phyloP scores from a whole-genome alignment of 1,139 yeast genomes.

The Candida sp. region DNA sequence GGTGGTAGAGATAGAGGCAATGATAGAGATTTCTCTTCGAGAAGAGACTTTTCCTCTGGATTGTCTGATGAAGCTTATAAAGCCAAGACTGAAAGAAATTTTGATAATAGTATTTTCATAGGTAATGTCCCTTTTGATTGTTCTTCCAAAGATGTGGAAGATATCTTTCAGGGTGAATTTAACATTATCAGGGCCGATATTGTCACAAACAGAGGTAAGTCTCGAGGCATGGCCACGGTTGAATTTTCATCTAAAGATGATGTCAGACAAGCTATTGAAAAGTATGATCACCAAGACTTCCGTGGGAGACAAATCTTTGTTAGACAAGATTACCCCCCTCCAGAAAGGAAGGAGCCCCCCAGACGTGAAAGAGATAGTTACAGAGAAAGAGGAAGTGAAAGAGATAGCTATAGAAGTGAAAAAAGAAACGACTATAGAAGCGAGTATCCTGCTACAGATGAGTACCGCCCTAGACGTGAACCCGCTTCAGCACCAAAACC shows the following conservation, averaged over 20 bases:
- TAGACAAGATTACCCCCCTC: constrained; percentile 86
- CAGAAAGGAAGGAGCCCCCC: constrained; percentile 37
- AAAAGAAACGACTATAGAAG: constrained; percentile 8
- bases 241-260: constrained; percentile 70
- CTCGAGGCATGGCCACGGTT: constrained; percentile 92
- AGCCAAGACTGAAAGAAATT: constrained; percentile 56
- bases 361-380: constrained; percentile 10
- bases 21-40: constrained; percentile 18
- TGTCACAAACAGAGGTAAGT: constrained; percentile 77
- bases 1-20: constrained; percentile 15
- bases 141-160: constrained; percentile 57
- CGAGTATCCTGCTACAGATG: constrained; percentile 5
- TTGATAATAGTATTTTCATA: constrained; percentile 65
- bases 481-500: constrained; percentile 23
- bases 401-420: constrained; percentile 9
- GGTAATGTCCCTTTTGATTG: constrained; percentile 72
- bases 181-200: constrained; percentile 83
- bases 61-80: constrained; percentile 26
- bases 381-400: no score
- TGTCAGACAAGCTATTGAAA: constrained; percentile 72
- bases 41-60: constrained; percentile 19
- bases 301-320: constrained; percentile 85
- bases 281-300: constrained; percentile 64
- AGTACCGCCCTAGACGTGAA: constrained; percentile 10
- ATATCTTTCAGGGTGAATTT: constrained; percentile 60